Evolutionary conservation across 495 filamentous ascomycete species (phyloP).

Genomic region (Pseudevernia furfuracea): DNA sequence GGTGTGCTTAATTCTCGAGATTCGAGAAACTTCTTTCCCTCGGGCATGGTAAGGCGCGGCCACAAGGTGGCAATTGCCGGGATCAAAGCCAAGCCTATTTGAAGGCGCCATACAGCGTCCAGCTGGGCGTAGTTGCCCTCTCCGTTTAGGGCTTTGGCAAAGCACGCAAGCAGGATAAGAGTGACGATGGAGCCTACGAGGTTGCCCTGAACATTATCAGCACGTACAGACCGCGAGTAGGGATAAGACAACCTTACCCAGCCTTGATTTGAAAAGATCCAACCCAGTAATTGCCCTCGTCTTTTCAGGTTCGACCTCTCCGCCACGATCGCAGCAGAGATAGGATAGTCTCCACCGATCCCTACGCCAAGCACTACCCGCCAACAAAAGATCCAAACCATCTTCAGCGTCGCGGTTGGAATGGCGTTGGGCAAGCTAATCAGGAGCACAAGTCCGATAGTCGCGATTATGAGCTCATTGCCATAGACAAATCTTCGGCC

Average conservation of each 20-base stretch:
- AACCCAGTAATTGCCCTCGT: conserved; percentile 16
- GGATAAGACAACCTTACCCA: not conserved
- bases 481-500: conserved; percentile 19
- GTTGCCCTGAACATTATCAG: conserved; percentile 15
- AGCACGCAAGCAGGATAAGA: conserved; percentile 20
- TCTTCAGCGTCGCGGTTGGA: conserved; percentile 14
- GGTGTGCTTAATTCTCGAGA: conserved; percentile 16
- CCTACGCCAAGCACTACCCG: conserved; percentile 22
- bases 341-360: conserved; percentile 50
- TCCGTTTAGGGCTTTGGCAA: conserved; percentile 9
- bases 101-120: conserved; percentile 26
- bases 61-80: conserved; percentile 21
- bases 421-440: conserved; percentile 19
- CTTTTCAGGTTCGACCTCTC: conserved; percentile 21
- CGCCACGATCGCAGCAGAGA: conserved; percentile 47
- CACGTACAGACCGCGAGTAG: not conserved
- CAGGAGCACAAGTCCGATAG: conserved; percentile 10
- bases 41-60: conserved; percentile 26
- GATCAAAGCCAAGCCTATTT: conserved; percentile 26
- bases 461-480: conserved; percentile 21
- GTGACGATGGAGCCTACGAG: conserved; percentile 19
- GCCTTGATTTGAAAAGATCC: conserved; percentile 20
- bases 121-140: conserved; percentile 22
- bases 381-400: conserved; percentile 18
- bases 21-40: conserved; percentile 26